Evolutionary conservation across 495 filamentous ascomycete species (phyloP).

Genomic region (Apodospora peruviana): DNA sequence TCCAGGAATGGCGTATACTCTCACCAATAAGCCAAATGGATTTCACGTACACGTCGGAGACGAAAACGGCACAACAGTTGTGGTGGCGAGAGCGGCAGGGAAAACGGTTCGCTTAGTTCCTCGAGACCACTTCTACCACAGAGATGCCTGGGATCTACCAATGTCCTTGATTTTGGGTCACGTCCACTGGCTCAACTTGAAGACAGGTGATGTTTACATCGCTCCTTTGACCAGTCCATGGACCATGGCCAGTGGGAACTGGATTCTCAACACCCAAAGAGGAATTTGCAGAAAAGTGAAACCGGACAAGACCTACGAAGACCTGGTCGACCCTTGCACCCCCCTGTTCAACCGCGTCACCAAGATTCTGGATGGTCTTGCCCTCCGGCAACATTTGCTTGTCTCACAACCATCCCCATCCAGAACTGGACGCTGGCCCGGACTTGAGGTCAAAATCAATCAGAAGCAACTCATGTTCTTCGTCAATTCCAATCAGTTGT

Average conservation of each 20-base stretch:
- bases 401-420: constrained; percentile 27
- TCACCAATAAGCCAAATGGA: constrained; percentile 16
- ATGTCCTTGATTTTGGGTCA: constrained; percentile 38
- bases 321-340: constrained; percentile 24
- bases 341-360: constrained; percentile 21
- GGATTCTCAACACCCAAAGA: constrained; percentile 21
- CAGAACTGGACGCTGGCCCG: no score
- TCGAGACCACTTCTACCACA: constrained; percentile 16
- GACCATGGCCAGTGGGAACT: constrained; percentile 23
- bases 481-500: constrained; percentile 19
- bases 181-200: constrained; percentile 56
- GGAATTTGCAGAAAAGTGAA: constrained; percentile 10
- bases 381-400: constrained; percentile 24
- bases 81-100: constrained; percentile 23
- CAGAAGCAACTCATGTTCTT: constrained; percentile 35
- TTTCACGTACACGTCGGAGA: constrained; percentile 43
- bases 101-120: constrained; percentile 33
- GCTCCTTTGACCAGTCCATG: constrained; percentile 39
- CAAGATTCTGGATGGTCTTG: constrained; percentile 33
- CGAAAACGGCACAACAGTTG: constrained; percentile 28
- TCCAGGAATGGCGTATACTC: constrained; percentile 40
- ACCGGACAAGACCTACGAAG: neutral
- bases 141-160: constrained; percentile 43
- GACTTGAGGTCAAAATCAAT: constrained; percentile 27
- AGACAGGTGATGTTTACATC: constrained; percentile 43